Evolutionary conservation across 1,139 yeast genomes (phyloP).

Genomic region (Yamadazyma epiphylla): DNA sequence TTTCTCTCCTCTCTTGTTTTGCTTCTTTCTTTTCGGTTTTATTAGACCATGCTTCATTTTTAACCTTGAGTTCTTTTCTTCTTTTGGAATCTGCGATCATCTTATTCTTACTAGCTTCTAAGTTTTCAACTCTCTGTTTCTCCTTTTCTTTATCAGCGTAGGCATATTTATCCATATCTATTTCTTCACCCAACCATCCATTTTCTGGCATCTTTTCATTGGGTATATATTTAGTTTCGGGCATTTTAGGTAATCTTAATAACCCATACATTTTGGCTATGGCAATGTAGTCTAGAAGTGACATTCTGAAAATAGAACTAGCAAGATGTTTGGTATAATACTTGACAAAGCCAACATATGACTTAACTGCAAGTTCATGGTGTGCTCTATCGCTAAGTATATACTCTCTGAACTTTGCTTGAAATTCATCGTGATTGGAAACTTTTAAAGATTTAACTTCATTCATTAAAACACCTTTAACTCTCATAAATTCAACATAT

Average conservation of each 20-base stretch:
- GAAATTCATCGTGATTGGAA: conserved; percentile 20
- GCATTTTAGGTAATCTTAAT: conserved; percentile 88
- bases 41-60: conserved; percentile 78
- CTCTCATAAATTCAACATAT: conserved; percentile 74
- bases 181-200: conserved; percentile 69
- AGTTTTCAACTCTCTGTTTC: conserved; percentile 52
- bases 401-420: conserved; percentile 47
- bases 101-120: conserved; percentile 43
- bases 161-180: conserved; percentile 62
- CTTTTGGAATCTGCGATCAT: conserved; percentile 46
- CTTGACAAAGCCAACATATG: conserved; percentile 80
- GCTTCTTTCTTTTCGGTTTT: conserved; percentile 61
- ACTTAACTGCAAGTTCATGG: conserved; percentile 73
- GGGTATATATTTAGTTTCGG: conserved; percentile 64
- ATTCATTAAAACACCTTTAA: conserved; percentile 58
- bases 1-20: conserved; percentile 60
- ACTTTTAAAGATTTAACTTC: conserved; percentile 29
- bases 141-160: conserved; percentile 69
- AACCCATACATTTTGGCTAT: conserved; percentile 77
- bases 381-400: conserved; percentile 68
- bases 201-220: conserved; percentile 48
- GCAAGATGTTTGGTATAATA: conserved; percentile 92
- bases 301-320: conserved; percentile 77
- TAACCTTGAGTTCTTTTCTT: conserved; percentile 45
- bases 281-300: conserved; percentile 66